Evolutionary conservation across 2,329 filamentous ascomycete genomes (phyloP).

Genomic region (Stylonectria norvegica): DNA sequence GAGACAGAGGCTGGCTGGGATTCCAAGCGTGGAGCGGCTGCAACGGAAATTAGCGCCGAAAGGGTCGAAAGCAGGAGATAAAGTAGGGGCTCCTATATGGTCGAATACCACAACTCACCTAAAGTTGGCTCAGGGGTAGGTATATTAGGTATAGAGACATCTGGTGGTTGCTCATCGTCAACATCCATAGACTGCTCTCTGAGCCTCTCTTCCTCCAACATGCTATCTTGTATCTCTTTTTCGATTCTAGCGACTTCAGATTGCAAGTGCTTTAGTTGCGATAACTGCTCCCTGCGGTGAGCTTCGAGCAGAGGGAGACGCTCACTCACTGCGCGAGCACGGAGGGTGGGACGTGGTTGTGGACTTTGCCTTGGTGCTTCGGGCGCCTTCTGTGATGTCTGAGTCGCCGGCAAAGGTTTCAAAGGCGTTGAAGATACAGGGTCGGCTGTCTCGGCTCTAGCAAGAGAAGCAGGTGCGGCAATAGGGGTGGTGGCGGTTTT

Average conservation of each 20-base stretch:
- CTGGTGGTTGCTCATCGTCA: too few species aligned
- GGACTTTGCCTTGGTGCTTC: slow-evolving; percentile 14
- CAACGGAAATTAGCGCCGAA: slow-evolving; percentile 15
- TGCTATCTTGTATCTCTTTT: slow-evolving; percentile 43
- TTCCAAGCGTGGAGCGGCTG: slow-evolving; percentile 10
- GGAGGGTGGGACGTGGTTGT: slow-evolving; percentile 21
- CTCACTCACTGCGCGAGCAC: slow-evolving; percentile 34
- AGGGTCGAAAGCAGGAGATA: too few species aligned
- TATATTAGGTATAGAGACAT: too few species aligned
- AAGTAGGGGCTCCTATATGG: too few species aligned
- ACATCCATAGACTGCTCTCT: slow-evolving; percentile 24
- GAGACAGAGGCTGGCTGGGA: slow-evolving; percentile 1
- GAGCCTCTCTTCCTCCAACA: slow-evolving; percentile 33
- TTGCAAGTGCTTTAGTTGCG: slow-evolving; percentile 45
- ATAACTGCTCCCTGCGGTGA: slow-evolving; percentile 37
- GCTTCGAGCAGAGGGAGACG: slow-evolving; percentile 37
- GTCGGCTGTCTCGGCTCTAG: slow-evolving; percentile 1
- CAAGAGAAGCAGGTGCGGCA: background rate
- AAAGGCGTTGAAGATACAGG: slow-evolving; percentile 7
- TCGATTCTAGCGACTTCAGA: slow-evolving; percentile 47
- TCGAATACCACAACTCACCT: slow-evolving; percentile 11
- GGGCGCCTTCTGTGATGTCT: slow-evolving; percentile 5
- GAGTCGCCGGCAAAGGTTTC: slow-evolving; percentile 6
- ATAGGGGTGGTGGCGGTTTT: slow-evolving; percentile 2
- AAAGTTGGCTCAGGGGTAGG: too few species aligned